Conservation (phyloP, 306 rosid genomes). For the Alnus rubra region DNA sequence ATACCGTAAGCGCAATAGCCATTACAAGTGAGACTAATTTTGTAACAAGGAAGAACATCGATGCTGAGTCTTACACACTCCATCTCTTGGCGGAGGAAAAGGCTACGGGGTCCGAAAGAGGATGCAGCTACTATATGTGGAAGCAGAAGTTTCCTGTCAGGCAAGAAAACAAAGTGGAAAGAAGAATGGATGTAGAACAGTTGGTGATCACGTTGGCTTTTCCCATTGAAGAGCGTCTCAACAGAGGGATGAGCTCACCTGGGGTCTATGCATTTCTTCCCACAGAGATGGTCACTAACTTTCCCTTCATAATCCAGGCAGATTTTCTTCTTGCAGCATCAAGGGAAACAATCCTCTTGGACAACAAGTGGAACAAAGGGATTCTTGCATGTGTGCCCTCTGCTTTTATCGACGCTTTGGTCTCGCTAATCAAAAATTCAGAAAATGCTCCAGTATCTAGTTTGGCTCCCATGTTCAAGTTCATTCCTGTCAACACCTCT, state of each 20-base stretch:
- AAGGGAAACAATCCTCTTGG: constrained; percentile 66
- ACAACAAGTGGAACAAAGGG: constrained; percentile 74
- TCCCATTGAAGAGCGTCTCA: constrained; percentile 54
- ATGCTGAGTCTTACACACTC: constrained; percentile 70
- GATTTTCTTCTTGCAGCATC: constrained; percentile 78
- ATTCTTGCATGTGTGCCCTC: constrained; percentile 63
- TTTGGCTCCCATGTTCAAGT: constrained; percentile 47
- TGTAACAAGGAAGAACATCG: constrained; percentile 48
- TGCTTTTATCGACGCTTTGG: constrained; percentile 65
- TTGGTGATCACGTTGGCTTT: constrained; percentile 64
- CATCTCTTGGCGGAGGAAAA: constrained; percentile 49
- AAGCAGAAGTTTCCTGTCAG: constrained; percentile 63
- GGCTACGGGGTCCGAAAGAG: constrained; percentile 10
- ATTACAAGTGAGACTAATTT: constrained; percentile 55
- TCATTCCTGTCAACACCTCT: constrained; percentile 51
- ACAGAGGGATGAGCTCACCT: constrained; percentile 41
- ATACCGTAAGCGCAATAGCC: constrained; percentile 48
- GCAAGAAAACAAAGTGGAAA: constrained; percentile 47
- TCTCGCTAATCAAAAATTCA: constrained; percentile 38
- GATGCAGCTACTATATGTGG: constrained; percentile 68
- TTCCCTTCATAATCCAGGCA: constrained; percentile 78
- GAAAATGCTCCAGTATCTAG: constrained; percentile 47
- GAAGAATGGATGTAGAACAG: constrained; percentile 59
- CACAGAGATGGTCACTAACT: constrained; percentile 67
- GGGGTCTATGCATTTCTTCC: constrained; percentile 81